A percentile compares a stretch with the other conserved stretches of the same genome.
These are phyloP conservation scores for Fusarium devonianum DNA, from an alignment of 2,329 filamentous ascomycete genomes.

Conservation along the genomic window DNA sequence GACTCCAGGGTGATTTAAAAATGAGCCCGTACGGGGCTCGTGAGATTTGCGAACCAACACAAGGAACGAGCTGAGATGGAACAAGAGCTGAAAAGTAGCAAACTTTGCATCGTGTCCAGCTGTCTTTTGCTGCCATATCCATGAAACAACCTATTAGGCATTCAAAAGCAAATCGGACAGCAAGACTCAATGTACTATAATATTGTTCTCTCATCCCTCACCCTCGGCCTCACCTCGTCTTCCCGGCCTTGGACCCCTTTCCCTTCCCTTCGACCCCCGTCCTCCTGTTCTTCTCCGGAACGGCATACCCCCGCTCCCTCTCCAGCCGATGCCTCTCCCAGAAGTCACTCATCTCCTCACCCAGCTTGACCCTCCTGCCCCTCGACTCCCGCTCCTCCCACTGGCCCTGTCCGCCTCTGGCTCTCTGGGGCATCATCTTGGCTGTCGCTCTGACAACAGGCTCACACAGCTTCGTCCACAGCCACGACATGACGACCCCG, in stretches of 20 bases:
- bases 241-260: background rate
- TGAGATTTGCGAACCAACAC: too few species aligned
- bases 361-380: slow-evolving; percentile 23
- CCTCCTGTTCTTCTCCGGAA: slow-evolving; percentile 50
- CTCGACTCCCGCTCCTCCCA: slow-evolving; percentile 33
- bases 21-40: too few species aligned
- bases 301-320: slow-evolving; percentile 50
- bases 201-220: slow-evolving; percentile 4
- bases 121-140: too few species aligned
- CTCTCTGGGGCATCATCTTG: slow-evolving; percentile 27
- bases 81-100: too few species aligned
- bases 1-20: too few species aligned
- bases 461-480: slow-evolving; percentile 34
- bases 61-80: too few species aligned
- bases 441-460: slow-evolving; percentile 29
- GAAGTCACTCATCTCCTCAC: slow-evolving; percentile 50
- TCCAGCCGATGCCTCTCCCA: slow-evolving; percentile 51
- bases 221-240: background rate
- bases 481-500: slow-evolving; percentile 20
- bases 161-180: too few species aligned
- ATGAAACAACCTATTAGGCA: too few species aligned
- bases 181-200: background rate
- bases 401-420: slow-evolving; percentile 12
- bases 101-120: too few species aligned
- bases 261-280: slow-evolving; percentile 6